Evolutionary conservation across 2,329 filamentous ascomycete genomes (phyloP).

Genomic region (Aureobasidium sp.): DNA sequence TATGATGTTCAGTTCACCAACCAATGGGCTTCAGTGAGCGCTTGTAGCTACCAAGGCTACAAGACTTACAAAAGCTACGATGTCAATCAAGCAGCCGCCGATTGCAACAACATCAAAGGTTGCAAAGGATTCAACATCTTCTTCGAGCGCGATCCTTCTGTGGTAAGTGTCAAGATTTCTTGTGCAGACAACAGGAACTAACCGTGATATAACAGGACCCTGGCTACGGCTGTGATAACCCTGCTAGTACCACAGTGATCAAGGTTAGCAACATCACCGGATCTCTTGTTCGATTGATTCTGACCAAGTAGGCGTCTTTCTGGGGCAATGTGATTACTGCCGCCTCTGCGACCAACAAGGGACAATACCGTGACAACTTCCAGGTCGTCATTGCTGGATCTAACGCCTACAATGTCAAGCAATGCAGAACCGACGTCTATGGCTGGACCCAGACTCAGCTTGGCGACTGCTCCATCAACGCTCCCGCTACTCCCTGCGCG

Average conservation of each 20-base stretch:
- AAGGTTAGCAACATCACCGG: constrained; percentile 17
- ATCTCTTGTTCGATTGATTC: not conserved
- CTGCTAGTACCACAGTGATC: constrained; percentile 27
- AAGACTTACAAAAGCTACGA: constrained; percentile 27
- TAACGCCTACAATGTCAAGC: constrained; percentile 30
- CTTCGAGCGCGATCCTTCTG: constrained; percentile 30
- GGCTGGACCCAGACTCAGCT: not conserved
- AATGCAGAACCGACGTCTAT: constrained; percentile 3
- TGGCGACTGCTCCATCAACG: not conserved
- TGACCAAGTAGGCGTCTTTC: constrained; percentile 23
- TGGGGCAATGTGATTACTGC: constrained; percentile 27
- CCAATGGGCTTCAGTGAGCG: not conserved
- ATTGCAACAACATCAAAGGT: constrained; percentile 24
- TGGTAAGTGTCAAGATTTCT: not conserved
- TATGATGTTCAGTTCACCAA: not conserved
- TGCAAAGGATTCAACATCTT: constrained; percentile 33
- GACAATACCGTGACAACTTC: constrained; percentile 30
- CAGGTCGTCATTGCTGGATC: constrained; percentile 37
- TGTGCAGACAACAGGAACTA: not conserved
- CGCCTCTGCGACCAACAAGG: constrained; percentile 28
- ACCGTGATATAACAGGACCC: constrained; percentile 22
- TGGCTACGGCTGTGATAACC: constrained; percentile 28
- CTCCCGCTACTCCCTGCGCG: not conserved
- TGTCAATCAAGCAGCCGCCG: constrained; percentile 23
- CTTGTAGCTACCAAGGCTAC: constrained; percentile 24